A percentile compares a stretch with the other conserved stretches of the same genome.
These are phyloP conservation scores for Trypanosoma melophagium DNA, from an alignment of 208 protist species.

Conservation along the genomic window DNA sequence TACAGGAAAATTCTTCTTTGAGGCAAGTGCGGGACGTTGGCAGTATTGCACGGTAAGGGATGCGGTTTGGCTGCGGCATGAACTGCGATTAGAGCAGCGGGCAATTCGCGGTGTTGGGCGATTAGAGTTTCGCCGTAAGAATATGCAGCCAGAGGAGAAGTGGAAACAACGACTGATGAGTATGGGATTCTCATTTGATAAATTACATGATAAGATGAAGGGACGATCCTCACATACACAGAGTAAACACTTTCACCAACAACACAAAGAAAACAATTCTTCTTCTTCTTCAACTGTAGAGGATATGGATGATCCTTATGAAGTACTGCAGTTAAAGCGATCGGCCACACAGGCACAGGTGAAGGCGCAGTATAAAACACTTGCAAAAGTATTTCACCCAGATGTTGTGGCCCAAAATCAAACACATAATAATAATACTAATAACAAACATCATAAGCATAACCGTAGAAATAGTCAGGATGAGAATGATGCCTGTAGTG, in stretches of 20 bases:
- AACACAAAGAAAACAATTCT: too few species aligned
- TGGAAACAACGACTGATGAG: conserved; percentile 56
- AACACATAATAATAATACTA: too few species aligned
- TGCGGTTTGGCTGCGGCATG: conserved; percentile 37
- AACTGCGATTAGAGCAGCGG: conserved; percentile 67
- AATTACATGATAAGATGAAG: conserved; percentile 39
- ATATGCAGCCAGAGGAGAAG: conserved; percentile 56
- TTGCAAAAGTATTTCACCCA: conserved; percentile 86
- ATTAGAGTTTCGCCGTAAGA: conserved; percentile 68
- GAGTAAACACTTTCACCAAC: too few species aligned
- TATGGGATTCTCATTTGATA: conserved; percentile 82
- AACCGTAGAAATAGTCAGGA: too few species aligned
- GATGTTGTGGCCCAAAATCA: conserved; percentile 46
- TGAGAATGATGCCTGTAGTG: too few species aligned
- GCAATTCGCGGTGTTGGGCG: conserved; percentile 73
- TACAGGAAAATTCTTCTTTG: conserved; percentile 65
- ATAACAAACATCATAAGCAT: too few species aligned
- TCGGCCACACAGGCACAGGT: conserved; percentile 62
- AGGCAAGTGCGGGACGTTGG: conserved; percentile 71
- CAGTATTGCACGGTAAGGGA: conserved; percentile 58
- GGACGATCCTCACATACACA: conserved; percentile 1
- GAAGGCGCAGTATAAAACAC: conserved; percentile 85
- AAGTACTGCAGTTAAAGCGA: conserved; percentile 67
- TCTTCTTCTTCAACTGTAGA: not conserved
- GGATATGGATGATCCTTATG: conserved; percentile 59